Base-by-base conservation (phyloP, 805 yeast genomes). In the Pichia exigua region DNA sequence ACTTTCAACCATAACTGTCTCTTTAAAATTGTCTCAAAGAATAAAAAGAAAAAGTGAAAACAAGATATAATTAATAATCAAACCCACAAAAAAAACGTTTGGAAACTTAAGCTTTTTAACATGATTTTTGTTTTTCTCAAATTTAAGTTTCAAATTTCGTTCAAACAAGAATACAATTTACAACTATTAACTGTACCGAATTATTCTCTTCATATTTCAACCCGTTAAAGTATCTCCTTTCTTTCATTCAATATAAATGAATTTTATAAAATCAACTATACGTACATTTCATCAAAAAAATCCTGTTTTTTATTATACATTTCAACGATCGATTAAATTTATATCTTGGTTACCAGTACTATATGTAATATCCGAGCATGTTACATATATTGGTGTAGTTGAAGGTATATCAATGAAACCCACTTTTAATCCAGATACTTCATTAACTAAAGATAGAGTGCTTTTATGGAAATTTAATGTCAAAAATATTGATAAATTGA, bases 341-440 rank as follows among this genome's bases (percentile, higher is more conserved):
- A 57, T 78, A 17, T 70, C 85, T 18, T 90, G 96, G 96, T 67
- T 89, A 28, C 97, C 97, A 0, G 96, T 89, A 45, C 65, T 77
- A 17, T 76, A 83, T 57, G 78, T 87, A 1, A 67, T 83, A 54
- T 78, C 81, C 40, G 88, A 87, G 56, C 87, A 85, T 62, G 81
- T 82, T 12, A 81, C 78, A 48, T 89, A 82, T 67, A 75, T 90
- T 27, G 87, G 87, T 17, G 78, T 81, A 66, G 78, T 90, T 18
- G 77, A 82, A 44, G 98, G 98, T 1, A 68, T 76, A 41, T 87
- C 96, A 24, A 91, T 91, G 98, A 75, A 86, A 48, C 97, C 97
- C 1, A 80, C 96, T 0, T 77, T 90, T 61, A 91, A 91, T 66
- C 78, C 77, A 21, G 74, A 66, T 44, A 67, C 67, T 57, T 50